Evolutionary conservation across 2,329 filamentous ascomycete species (phyloP), one percentile per base, ranked within the genome.

Genomic region (Cercospora janseana): DNA sequence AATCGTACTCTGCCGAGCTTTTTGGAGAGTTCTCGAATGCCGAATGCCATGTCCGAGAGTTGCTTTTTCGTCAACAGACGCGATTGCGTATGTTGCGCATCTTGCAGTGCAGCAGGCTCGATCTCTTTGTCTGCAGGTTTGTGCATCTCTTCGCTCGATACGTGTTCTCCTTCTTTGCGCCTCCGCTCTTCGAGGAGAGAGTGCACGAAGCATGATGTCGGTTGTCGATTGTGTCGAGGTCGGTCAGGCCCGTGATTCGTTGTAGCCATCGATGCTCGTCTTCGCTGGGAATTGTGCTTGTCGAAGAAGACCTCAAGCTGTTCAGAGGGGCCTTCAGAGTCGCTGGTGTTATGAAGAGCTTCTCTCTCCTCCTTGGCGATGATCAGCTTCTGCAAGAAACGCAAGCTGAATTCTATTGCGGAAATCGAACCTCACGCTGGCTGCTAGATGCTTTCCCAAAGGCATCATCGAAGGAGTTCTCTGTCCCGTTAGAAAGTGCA

Each of bases 21-120:
- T 64, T 95, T 87, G 23, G 88, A 92, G 51, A 98, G 75, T 70
- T 96, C 89, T 40, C 93, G 79, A 51, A 97, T 93, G 20, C 92
- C 91, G 82, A 92, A 91, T 0, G 92, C 91, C 92, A 98, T 97
- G 63, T 97, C 93, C 10, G 87, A 90, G 32, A 98, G 77, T 70
- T 98, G 89, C 68, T 88, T 90, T 74, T 97, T 97, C 1, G 91
- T 96, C 59, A 97, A 77, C 42, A 96, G 80, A n/a, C 92, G 80
- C 52, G 81, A 84, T 49, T 83, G 75, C 13, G 77, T 73, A 20
- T 70, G 67, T 16, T 64, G 62, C 18, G 49, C 61, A n/a, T 67
- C 63, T 13, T 63, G 54, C 24, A 18, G 7, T n/a, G 20, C n/a
- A 10, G 65, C 53, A 6, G 61, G 59, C 12, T 67, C 63, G 0